These are phyloP conservation scores for Aspergillus haitiensis DNA, from an alignment of 495 filamentous ascomycete genomes.

Conservation along the genomic window DNA sequence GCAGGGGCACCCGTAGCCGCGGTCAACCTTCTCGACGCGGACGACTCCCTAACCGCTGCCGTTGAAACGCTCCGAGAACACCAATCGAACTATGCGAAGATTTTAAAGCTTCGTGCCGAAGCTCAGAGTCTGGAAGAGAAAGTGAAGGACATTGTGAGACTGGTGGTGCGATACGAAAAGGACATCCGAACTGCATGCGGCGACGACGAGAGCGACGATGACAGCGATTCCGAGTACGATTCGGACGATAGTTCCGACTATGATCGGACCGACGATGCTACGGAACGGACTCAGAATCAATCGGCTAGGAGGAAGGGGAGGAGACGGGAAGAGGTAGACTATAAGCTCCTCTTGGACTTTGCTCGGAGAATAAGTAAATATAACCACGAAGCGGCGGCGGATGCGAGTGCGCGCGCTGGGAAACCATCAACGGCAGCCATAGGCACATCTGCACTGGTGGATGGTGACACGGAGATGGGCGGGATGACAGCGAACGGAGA, in stretches of 20 bases:
- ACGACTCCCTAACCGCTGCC: slow-evolving; percentile 42
- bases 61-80: slow-evolving; percentile 44
- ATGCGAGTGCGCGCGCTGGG: slow-evolving; percentile 35
- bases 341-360: slow-evolving; percentile 45
- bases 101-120: slow-evolving; percentile 39
- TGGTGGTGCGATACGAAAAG: slow-evolving; percentile 43
- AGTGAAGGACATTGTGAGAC: slow-evolving; percentile 44
- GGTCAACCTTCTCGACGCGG: slow-evolving; percentile 41
- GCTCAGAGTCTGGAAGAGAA: slow-evolving; percentile 41
- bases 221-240: slow-evolving; percentile 32
- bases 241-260: slow-evolving; percentile 23
- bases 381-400: slow-evolving; percentile 48
- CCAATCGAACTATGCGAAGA: slow-evolving; percentile 45
- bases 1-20: slow-evolving; percentile 44
- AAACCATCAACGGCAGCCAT: neutral
- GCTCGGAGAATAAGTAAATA: slow-evolving; percentile 52
- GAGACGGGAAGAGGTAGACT: slow-evolving; percentile 43
- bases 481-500: slow-evolving; percentile 25
- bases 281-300: neutral
- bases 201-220: slow-evolving; percentile 34
- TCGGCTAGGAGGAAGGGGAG: too few relatives aligned
- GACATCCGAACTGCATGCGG: slow-evolving; percentile 37
- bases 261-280: neutral
- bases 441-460: slow-evolving; percentile 19
- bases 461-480: slow-evolving; percentile 33